These are phyloP conservation scores for Kwoniella shivajii DNA, from an alignment of 1,284 basidiomycete genomes.

Conservation along the genomic window DNA sequence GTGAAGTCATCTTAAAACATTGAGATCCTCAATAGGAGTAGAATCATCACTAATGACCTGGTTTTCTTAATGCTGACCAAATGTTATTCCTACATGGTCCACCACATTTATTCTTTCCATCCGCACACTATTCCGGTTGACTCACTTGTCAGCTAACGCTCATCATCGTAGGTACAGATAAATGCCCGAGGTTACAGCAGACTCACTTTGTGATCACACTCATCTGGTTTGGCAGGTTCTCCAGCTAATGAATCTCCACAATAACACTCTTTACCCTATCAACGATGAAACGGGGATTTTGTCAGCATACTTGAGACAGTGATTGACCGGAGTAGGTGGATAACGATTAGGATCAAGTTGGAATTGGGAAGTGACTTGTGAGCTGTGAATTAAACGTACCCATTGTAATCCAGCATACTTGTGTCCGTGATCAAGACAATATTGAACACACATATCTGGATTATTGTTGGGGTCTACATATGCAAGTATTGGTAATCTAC, in stretches of 20 bases:
- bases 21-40: neutral
- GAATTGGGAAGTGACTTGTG: too few species aligned
- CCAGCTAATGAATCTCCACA: conserved; percentile 30
- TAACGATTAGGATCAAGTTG: too few species aligned
- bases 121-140: conserved; percentile 10
- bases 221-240: conserved; percentile 17
- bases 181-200: too few species aligned
- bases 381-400: conserved; percentile 11
- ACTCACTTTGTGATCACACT: conserved; percentile 21
- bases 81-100: conserved; percentile 31
- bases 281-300: neutral
- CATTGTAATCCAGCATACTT: conserved; percentile 28
- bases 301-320: too few species aligned
- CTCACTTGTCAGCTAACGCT: neutral
- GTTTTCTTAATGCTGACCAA: conserved; percentile 19
- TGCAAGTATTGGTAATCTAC: conserved; percentile 23
- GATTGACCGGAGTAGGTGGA: too few species aligned
- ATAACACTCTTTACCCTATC: conserved; percentile 29
- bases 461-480: conserved; percentile 18
- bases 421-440: conserved; percentile 20
- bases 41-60: conserved; percentile 10
- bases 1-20: too few species aligned
- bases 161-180: too few species aligned
- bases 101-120: conserved; percentile 25
- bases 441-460: conserved; percentile 25